Base-by-base conservation (phyloP, 1,284 basidiomycete species). In the Cutaneotrichosporon sp. region DNA sequence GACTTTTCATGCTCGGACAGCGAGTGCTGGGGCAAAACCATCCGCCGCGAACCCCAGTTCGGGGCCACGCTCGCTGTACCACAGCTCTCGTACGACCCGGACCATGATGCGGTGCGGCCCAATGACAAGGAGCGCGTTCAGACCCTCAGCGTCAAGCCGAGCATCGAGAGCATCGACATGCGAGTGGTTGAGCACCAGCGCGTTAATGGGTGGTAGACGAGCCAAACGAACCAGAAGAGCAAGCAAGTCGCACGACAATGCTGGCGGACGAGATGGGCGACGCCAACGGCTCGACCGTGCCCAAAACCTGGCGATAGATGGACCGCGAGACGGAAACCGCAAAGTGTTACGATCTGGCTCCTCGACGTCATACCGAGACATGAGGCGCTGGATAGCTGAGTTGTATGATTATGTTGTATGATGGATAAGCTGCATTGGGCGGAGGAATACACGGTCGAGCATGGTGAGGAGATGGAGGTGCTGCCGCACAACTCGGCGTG, bases 11-110 rank as follows among this genome's bases (percentile, higher is more conserved):
- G 51, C 51, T 34, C 51, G 3, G 51, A 53, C 16, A 18, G 5
- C 31, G 31, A 53, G 51, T 53, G 51, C 51, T 53, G 51, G 51
- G 51, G 51, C 18, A 30, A 31, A 1, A 53, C 9, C 31, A 53
- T 53, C 42, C 16, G 2, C 6, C 42, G 42, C 18, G 42, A 46
- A 18, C 42, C 42, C 18, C 14, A 46, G 18, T 46, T 46, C 42
- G 42, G 42, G 18, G 8, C 16, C 11, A 46, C 42, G 1, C 42
- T 46, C 42, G 42, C 42, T 9, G 42, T 46, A 6, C 42, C 42
- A 18, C 16, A 16, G 18, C 42, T 46, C 18, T 4, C 42, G 42
- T 46, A 46, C 42, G 42, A 46, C 42, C 42, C 42, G 16, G 42
- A 46, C 18, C 18, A 18, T 9, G 42, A 46, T 7, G n/a, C 5